These are phyloP conservation scores for Dactylorhiza incarnata DNA, from an alignment of 106 monocot species.

Conservation along the genomic window DNA sequence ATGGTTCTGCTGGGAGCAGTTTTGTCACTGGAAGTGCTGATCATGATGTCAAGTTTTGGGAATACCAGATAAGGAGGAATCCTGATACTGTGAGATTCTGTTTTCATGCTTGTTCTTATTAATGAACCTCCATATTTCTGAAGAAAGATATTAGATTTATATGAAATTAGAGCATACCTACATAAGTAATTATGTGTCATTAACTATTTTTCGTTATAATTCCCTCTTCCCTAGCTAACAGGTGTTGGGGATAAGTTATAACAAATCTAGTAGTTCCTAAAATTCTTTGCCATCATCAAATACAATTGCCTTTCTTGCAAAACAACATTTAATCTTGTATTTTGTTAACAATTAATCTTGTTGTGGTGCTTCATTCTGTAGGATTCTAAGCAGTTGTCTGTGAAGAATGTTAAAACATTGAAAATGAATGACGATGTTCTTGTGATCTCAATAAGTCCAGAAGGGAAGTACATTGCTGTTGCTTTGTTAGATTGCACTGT, in stretches of 20 bases:
- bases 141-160: neutral
- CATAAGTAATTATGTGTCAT: neutral
- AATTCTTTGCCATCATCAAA: neutral
- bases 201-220: neutral
- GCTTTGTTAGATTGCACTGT: constrained; percentile 58
- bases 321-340: neutral
- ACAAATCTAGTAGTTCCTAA: neutral
- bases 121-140: too few species aligned
- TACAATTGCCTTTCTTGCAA: neutral
- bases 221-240: neutral
- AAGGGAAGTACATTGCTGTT: constrained; percentile 79
- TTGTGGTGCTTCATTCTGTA: constrained; percentile 23
- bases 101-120: neutral
- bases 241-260: neutral
- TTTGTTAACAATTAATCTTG: neutral
- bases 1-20: constrained; percentile 42
- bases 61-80: constrained; percentile 55
- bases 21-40: constrained; percentile 88
- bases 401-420: constrained; percentile 78
- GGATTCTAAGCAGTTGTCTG: constrained; percentile 60
- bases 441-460: constrained; percentile 67
- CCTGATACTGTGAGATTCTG: constrained; percentile 47
- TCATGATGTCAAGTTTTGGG: constrained; percentile 92
- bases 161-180: neutral
- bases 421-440: constrained; percentile 80